Evolutionary conservation across 2,329 filamentous ascomycete genomes (phyloP), one percentile per base, ranked within the genome.

Genomic region (Exophiala dermatitidis): DNA sequence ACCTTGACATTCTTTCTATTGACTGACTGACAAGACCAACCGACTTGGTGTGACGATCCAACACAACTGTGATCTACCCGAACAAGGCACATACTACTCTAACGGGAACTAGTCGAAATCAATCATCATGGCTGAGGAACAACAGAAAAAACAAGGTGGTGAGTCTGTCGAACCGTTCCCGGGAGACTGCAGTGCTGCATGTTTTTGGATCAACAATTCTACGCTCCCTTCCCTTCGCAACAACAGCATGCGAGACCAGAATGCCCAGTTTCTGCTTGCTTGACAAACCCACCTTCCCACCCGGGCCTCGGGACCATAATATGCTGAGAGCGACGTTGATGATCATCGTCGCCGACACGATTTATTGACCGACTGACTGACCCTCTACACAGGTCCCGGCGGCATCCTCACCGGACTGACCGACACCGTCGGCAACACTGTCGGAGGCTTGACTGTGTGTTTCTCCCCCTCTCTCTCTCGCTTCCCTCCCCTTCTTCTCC

Each of bases 371-470:
- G 9, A 29, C 32, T 19, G 41, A 32, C 33, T 47, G 45, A 52
- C 34, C 29, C 43, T 36, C 28, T 36, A 36, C 48, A 28, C 42
- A 43, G 43, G 37, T 29, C 41, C 46, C 50, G 45, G 45, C 43
- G 53, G 52, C 42, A 45, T 64, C 46, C 52, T 63, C 10, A 62
- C 64, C 53, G 68, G 68, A 48, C 59, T 68, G 7, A 67, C 66
- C 38, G 64, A 64, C 57, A 68, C 67, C 2, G 47, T 66, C 1
- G 66, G 67, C 37, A 64, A 61, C 49, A 66, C 63, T 3, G 60
- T 63, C 31, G 53, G 57, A 19, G 65, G 63, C 38, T 52, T 64
- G 2, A 63, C 62, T 31, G 57, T 57, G 48, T 26, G 52, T 50
- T 10, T 30, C 12, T 30, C 26, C 38, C 38, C 5, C n/a, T 38